A percentile compares a stretch with the other conserved stretches of the same genome.
Evolutionary conservation across 441 rosid species (phyloP).

Genomic region (Geranium incanum): DNA sequence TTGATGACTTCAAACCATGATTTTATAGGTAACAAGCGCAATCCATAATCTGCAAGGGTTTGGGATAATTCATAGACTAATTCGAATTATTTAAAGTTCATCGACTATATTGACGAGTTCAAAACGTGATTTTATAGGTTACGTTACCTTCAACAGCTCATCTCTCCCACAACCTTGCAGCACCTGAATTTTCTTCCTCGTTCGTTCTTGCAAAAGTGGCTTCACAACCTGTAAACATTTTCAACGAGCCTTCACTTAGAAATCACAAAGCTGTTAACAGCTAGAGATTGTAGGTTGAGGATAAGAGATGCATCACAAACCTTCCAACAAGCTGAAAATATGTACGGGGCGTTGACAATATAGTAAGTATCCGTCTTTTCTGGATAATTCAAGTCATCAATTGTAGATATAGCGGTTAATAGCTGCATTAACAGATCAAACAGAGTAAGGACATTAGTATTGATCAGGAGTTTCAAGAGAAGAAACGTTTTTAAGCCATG

Average conservation of each 20-base stretch:
- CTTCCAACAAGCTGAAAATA: slow-evolving; percentile 97
- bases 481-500: neutral
- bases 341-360: slow-evolving; percentile 52
- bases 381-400: slow-evolving; percentile 69
- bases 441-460: slow-evolving; percentile 7
- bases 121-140: neutral
- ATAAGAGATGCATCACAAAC: slow-evolving; percentile 28
- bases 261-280: neutral
- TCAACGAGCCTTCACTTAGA: neutral
- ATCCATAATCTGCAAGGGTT: too few species aligned
- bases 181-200: slow-evolving; percentile 58
- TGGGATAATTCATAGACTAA: neutral
- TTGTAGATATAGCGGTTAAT: slow-evolving; percentile 48
- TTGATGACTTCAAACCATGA: neutral
- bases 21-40: neutral
- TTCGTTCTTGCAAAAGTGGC: slow-evolving; percentile 71
- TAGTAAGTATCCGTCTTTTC: slow-evolving; percentile 69
- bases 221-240: slow-evolving; percentile 40
- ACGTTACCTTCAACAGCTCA: slow-evolving; percentile 51
- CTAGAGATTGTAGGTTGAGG: neutral
- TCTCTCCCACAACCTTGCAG: slow-evolving; percentile 55
- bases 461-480: slow-evolving; percentile 43
- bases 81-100: neutral
- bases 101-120: neutral
- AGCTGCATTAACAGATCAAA: slow-evolving; percentile 32